Percentiles rank a stretch among this genome's conserved stretches.
These are phyloP conservation scores for Clonostachys chloroleuca DNA, from an alignment of 2,329 filamentous ascomycete species.

Conservation along the genomic window DNA sequence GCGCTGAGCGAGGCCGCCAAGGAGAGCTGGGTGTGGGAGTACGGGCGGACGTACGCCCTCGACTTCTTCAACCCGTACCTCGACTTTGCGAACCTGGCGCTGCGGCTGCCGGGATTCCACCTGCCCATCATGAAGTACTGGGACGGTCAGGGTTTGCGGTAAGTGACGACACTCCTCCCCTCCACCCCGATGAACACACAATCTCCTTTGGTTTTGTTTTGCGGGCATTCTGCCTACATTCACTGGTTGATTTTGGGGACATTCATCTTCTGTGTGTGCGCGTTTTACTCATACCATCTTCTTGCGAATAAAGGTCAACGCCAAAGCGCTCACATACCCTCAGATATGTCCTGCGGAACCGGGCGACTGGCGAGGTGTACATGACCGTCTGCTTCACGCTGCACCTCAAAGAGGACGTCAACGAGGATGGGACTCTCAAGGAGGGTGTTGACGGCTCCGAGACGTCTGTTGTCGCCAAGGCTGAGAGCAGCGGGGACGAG, in stretches of 20 bases:
- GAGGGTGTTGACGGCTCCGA: constrained; percentile 14
- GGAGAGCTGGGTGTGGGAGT: constrained; percentile 49
- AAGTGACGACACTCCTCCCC: constrained; percentile 21
- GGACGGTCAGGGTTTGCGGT: constrained; percentile 76
- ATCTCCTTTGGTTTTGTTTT: constrained; percentile 1
- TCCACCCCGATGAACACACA: background rate
- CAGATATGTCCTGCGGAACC: constrained; percentile 89
- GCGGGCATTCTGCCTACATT: background rate
- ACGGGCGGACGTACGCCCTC: constrained; percentile 44
- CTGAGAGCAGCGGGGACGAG: constrained; percentile 6
- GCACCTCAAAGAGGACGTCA: constrained; percentile 62
- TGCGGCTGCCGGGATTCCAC: constrained; percentile 69
- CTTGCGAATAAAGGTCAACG: constrained; percentile 13
- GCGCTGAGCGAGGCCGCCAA: constrained; percentile 44
- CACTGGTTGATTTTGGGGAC: background rate
- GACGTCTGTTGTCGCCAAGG: background rate
- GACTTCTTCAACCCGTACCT: constrained; percentile 91
- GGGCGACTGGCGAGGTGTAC: constrained; percentile 67
- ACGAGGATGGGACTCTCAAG: constrained; percentile 53
- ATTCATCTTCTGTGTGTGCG: constrained; percentile 10
- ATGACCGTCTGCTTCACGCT: constrained; percentile 80
- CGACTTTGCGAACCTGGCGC: constrained; percentile 71
- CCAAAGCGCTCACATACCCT: constrained; percentile 71
- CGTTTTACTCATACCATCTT: constrained; percentile 1
- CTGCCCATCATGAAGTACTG: constrained; percentile 73